phyloP scores from a whole-genome alignment of 1,284 basidiomycete genomes.

The Leccinum cinnamomeum region DNA sequence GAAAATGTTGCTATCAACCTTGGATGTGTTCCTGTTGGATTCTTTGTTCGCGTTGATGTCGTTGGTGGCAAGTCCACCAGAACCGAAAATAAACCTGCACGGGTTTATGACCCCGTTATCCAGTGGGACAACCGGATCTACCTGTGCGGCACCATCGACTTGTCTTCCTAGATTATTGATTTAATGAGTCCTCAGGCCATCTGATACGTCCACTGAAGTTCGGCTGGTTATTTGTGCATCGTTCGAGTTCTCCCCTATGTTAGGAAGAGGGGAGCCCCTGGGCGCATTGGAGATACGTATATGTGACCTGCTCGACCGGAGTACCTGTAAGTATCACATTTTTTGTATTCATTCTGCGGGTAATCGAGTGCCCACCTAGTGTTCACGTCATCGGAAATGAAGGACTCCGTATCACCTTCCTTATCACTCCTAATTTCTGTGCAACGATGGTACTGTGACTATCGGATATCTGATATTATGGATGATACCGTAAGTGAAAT shows the following conservation, averaged over 20 bases:
- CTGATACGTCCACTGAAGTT: neutral
- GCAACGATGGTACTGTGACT: neutral
- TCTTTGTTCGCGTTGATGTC: constrained; percentile 13
- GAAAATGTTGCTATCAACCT: constrained; percentile 5
- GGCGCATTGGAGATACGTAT: neutral
- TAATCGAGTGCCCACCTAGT: neutral
- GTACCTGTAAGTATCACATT: neutral
- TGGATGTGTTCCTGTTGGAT: constrained; percentile 15
- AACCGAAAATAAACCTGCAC: constrained; percentile 11
- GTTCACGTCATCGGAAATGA: neutral
- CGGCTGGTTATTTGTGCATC: constrained; percentile 16
- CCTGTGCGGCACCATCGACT: constrained; percentile 5
- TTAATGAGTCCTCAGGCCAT: constrained; percentile 11
- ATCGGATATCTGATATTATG: neutral
- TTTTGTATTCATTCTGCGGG: neutral
- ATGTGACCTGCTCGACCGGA: constrained; percentile 5
- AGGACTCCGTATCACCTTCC: neutral
- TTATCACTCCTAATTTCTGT: constrained; percentile 4
- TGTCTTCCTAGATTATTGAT: neutral
- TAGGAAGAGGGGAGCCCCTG: constrained; percentile 14
- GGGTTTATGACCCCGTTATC: constrained; percentile 1
- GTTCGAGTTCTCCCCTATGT: constrained; percentile 15
- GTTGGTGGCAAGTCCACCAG: neutral
- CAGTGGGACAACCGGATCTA: constrained; percentile 18
- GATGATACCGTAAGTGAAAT: neutral